phyloP scores from a whole-genome alignment of 108 stramenopile species.

The Schizochytrium sp. region DNA sequence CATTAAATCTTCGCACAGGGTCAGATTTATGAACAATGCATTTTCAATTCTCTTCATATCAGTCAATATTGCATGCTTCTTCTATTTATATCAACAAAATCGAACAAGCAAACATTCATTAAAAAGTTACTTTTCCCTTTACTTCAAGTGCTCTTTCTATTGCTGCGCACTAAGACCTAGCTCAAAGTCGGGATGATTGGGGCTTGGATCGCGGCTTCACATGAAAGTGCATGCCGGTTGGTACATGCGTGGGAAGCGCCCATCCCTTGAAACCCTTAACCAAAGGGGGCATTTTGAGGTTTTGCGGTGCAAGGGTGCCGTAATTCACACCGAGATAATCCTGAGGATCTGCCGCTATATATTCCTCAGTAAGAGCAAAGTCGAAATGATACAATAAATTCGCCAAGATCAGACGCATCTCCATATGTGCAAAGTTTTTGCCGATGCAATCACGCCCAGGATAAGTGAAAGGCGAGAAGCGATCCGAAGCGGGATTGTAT shows the following conservation, averaged over 20 bases:
- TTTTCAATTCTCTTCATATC: no score
- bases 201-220: slow-evolving; percentile 25
- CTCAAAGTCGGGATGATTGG: neutral
- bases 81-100: no score
- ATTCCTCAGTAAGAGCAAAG: slow-evolving; percentile 9
- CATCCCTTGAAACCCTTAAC: neutral
- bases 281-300: slow-evolving; percentile 6
- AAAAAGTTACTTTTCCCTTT: no score
- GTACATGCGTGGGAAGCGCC: neutral
- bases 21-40: no score
- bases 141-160: no score
- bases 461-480: slow-evolving; percentile 58
- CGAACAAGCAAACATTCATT: no score
- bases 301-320: slow-evolving; percentile 48
- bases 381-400: neutral
- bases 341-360: neutral
- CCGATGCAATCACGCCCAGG: slow-evolving; percentile 52
- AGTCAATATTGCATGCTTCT: no score
- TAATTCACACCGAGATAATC: slow-evolving; percentile 13
- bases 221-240: slow-evolving; percentile 15
- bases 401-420: slow-evolving; percentile 40
- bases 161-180: no score
- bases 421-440: slow-evolving; percentile 56
- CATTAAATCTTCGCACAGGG: no score
- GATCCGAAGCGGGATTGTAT: slow-evolving; percentile 34